Percentiles rank a stretch among this genome's conserved stretches.
phyloP scores from a whole-genome alignment of 768 basidiomycete genomes.

The Phlebiopsis flavidoalba region DNA sequence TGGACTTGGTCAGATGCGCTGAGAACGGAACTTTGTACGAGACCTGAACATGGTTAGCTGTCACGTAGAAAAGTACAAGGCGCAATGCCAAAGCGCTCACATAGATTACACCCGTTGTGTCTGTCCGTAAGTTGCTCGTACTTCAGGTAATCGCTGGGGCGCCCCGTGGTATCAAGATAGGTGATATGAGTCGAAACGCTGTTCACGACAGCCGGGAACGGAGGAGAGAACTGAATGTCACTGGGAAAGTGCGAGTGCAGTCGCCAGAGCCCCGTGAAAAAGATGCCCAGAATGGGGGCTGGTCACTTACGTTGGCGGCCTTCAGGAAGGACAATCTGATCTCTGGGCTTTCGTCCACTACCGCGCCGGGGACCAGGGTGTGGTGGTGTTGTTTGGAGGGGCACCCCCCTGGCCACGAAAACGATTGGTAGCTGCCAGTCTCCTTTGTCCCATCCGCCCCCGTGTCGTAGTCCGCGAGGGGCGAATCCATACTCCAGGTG shows the following conservation, averaged over 20 bases:
- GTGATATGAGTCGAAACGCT: conserved; percentile 66
- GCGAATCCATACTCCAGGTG: conserved; percentile 92
- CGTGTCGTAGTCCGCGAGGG: conserved; percentile 70
- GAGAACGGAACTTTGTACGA: conserved; percentile 78
- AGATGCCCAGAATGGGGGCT: neutral
- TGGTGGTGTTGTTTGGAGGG: no score
- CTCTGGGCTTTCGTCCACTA: conserved; percentile 76
- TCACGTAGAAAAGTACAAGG: conserved; percentile 1
- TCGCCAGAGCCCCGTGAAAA: conserved; percentile 1
- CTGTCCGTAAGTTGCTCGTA: conserved; percentile 75
- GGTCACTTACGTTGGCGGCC: conserved; percentile 82
- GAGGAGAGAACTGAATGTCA: conserved; percentile 68
- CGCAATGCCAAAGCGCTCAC: conserved; percentile 43
- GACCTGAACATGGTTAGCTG: conserved; percentile 46
- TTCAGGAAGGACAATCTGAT: conserved; percentile 84
- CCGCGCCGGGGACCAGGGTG: conserved; percentile 70
- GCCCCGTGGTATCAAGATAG: conserved; percentile 89
- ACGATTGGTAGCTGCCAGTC: conserved; percentile 65
- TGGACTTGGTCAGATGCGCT: conserved; percentile 84
- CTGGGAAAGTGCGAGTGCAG: conserved; percentile 35
- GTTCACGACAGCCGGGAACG: conserved; percentile 70
- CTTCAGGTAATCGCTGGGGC: conserved; percentile 69
- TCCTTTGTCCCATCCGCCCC: conserved; percentile 56
- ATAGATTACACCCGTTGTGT: conserved; percentile 75
- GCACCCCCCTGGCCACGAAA: no score